Evolutionary conservation across 495 filamentous ascomycete genomes (phyloP).

Genomic region (Talaromyces thailandensis): DNA sequence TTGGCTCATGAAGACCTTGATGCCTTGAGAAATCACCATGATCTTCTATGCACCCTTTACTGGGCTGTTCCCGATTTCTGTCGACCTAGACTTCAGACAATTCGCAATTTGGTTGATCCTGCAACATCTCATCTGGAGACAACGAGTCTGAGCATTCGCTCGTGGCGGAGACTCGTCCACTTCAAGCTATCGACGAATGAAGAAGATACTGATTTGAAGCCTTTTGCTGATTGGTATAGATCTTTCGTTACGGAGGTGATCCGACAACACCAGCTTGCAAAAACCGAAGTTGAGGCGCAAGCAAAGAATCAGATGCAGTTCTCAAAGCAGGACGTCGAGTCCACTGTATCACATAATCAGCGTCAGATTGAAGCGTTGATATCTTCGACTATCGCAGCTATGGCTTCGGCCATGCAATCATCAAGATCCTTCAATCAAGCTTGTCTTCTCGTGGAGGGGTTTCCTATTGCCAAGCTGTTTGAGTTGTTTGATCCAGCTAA

Average conservation of each 20-base stretch:
- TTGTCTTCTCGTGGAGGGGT: slow-evolving; percentile 23
- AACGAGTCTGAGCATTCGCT: slow-evolving; percentile 70
- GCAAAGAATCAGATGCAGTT: slow-evolving; percentile 30
- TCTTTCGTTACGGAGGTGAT: slow-evolving; percentile 47
- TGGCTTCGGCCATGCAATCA: slow-evolving; percentile 40
- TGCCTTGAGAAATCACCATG: slow-evolving; percentile 85
- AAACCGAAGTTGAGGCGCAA: slow-evolving; percentile 53
- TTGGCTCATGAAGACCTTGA: slow-evolving; percentile 71
- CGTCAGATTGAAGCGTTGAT: slow-evolving; percentile 50
- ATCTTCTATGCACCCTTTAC: slow-evolving; percentile 82
- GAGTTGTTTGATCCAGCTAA: slow-evolving; percentile 27
- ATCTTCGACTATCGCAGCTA: slow-evolving; percentile 40
- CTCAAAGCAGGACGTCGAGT: slow-evolving; percentile 43
- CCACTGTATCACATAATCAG: slow-evolving; percentile 52
- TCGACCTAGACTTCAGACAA: slow-evolving; percentile 59
- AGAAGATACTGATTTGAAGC: slow-evolving; percentile 38
- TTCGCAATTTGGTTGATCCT: slow-evolving; percentile 72
- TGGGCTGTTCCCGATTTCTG: slow-evolving; percentile 68
- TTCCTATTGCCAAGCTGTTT: slow-evolving; percentile 27
- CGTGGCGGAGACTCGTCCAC: slow-evolving; percentile 70
- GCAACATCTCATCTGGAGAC: slow-evolving; percentile 75
- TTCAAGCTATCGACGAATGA: slow-evolving; percentile 62
- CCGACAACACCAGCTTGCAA: slow-evolving; percentile 48
- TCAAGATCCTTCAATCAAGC: slow-evolving; percentile 27
- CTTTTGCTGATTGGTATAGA: slow-evolving; percentile 63